Evolutionary conservation across 352 stramenopile species (phyloP).

Genomic region (Blastocystis sp.): DNA sequence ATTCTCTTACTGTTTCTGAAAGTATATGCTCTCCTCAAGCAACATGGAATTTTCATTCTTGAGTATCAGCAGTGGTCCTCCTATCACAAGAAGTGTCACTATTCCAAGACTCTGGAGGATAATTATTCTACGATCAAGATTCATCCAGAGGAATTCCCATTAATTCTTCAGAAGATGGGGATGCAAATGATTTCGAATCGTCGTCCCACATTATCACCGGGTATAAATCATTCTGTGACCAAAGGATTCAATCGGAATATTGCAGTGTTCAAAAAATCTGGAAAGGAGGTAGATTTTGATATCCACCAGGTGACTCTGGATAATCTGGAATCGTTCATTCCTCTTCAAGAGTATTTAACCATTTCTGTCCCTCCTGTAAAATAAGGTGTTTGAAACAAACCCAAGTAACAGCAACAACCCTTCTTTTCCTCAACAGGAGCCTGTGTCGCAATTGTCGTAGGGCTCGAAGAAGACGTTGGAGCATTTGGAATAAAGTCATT

Average conservation of each 20-base stretch:
- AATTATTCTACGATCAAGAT: not conserved
- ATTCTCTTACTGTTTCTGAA: constrained; percentile 21
- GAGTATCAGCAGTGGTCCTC: constrained; percentile 43
- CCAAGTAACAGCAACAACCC: constrained; percentile 38
- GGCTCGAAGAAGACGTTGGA: not conserved
- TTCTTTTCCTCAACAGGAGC: constrained; percentile 13
- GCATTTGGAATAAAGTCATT: not conserved
- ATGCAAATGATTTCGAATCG: constrained; percentile 30
- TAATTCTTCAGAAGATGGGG: constrained; percentile 1
- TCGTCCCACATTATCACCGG: not conserved
- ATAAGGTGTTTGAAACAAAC: not conserved
- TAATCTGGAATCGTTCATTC: not conserved
- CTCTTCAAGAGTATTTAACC: not conserved
- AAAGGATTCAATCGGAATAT: constrained; percentile 34
- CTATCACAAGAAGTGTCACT: constrained; percentile 24
- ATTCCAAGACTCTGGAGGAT: not conserved
- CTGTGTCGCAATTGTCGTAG: not conserved
- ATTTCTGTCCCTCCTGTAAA: too few species aligned
- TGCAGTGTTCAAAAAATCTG: not conserved
- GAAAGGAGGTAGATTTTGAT: not conserved
- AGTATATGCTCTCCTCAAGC: constrained; percentile 4
- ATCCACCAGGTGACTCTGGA: not conserved
- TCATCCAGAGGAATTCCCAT: not conserved
- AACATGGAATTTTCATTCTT: constrained; percentile 7
- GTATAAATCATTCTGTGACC: not conserved